phyloP scores from a whole-genome alignment of 192 early-diverging fungal species.

The Glomus cerebriforme region DNA sequence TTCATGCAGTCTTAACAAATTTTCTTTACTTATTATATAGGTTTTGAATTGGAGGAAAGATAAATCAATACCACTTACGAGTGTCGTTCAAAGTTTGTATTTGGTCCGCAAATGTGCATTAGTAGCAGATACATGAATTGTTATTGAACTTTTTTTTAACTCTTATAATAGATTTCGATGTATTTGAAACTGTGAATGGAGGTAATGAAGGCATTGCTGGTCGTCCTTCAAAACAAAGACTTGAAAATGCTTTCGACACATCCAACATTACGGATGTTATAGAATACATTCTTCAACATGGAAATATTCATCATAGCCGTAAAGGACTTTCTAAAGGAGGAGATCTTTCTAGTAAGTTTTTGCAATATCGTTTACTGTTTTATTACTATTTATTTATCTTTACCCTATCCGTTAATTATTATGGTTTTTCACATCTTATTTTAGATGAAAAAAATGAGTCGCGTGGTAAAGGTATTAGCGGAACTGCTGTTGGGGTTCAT shows the following conservation, averaged over 20 bases:
- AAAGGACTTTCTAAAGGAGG: background rate
- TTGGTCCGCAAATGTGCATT: too few relatives aligned
- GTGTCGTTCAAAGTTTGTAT: background rate
- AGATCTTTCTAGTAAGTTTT: background rate
- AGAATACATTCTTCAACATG: conserved; percentile 3
- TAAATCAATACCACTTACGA: conserved; percentile 24
- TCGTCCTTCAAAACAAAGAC: conserved; percentile 11
- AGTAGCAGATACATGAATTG: too few relatives aligned
- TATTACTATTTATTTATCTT: background rate
- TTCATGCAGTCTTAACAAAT: background rate
- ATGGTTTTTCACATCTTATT: background rate
- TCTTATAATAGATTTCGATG: conserved; percentile 12
- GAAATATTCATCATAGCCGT: background rate
- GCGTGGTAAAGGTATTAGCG: conserved; percentile 4
- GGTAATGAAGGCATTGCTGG: conserved; percentile 25
- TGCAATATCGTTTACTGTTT: background rate
- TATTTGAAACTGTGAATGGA: conserved; percentile 5
- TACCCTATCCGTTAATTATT: background rate
- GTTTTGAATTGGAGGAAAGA: conserved; percentile 13
- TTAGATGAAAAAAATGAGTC: background rate
- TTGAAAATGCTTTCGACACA: conserved; percentile 22
- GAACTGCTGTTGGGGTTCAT: too few relatives aligned
- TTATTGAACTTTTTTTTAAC: background rate
- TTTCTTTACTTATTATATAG: background rate
- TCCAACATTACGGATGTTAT: background rate